Base-by-base conservation (phyloP, 495 filamentous ascomycete genomes). In the Cladorrhinum samala region DNA sequence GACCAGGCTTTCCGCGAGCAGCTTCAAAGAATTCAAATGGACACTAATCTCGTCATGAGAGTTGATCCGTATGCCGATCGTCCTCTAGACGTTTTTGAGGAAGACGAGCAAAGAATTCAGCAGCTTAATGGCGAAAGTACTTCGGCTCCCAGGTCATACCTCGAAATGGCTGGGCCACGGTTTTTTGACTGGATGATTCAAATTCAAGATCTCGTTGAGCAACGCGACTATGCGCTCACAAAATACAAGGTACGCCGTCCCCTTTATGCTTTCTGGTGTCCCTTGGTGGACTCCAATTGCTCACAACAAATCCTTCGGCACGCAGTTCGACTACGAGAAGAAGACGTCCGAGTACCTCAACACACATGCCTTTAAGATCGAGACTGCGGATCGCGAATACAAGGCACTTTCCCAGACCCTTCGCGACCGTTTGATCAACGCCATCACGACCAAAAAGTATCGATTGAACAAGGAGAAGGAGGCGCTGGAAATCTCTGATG, bases 401-500 rank as follows among this genome's bases (percentile, higher is more conserved):
- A 78, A 79, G 23, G 77, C 84, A 0, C 77, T 97, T n/a, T 75
- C 87, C 0, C 70, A 74, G 14, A 95, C 88, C 3, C 76, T 97
- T 20, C 87, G 89, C 37, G 86, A 94, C 53, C 89, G 93, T 24
- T 77, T 97, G 38, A 83, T 88, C 59, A 84, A 91, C 57, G 81
- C 74, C 16, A 80, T 97, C 46, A 84, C 80, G 13, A 75, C 81
- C 27, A 92, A 91, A 63, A 87, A 88, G 48, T 77, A 79, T 46
- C 80, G 86, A 40, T 72, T 98, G 37, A 80, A 85, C 61, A 84
- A 86, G 53, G 93, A 98, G 59, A 96, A 95, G 64, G 94, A 97
- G 56, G 71, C 72, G 70, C 58, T 94, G 33, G 93, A 97, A 56
- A 88, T 96, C 33, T 81, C 85, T 13, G 94, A 97, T 60, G 85